These are phyloP conservation scores for Alternaria conjuncta DNA, from an alignment of 2,329 filamentous ascomycete species.

Conservation along the genomic window DNA sequence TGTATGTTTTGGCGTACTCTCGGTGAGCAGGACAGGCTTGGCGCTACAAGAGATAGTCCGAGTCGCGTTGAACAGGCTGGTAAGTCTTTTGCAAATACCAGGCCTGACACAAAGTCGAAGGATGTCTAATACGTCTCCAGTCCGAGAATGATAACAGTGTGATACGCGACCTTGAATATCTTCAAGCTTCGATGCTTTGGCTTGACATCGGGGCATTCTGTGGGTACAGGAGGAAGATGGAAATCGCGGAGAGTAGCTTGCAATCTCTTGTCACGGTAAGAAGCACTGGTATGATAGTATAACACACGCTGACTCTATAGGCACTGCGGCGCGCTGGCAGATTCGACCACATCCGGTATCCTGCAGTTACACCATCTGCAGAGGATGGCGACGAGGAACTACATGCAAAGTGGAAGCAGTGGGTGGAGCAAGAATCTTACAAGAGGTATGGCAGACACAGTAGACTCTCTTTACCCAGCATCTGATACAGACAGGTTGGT, in stretches of 20 bases:
- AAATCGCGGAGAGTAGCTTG: slow-evolving; percentile 62
- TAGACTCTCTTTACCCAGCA: background rate
- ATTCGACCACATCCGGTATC: slow-evolving; percentile 57
- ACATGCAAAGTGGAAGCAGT: slow-evolving; percentile 68
- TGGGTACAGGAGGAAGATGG: slow-evolving; percentile 62
- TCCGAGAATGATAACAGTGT: slow-evolving; percentile 39
- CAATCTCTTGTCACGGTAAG: slow-evolving; percentile 55
- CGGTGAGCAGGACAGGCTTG: slow-evolving; percentile 38
- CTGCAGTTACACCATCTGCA: background rate
- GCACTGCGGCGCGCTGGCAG: slow-evolving; percentile 62
- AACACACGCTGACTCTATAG: background rate
- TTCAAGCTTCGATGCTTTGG: slow-evolving; percentile 59
- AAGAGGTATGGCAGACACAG: slow-evolving; percentile 48
- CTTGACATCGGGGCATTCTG: slow-evolving; percentile 63
- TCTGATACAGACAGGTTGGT: slow-evolving; percentile 14
- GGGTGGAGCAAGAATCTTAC: slow-evolving; percentile 69
- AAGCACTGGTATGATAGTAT: background rate
- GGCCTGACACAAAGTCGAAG: background rate
- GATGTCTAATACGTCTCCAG: background rate
- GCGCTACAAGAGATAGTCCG: slow-evolving; percentile 40
- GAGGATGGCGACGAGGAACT: slow-evolving; percentile 52
- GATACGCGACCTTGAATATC: slow-evolving; percentile 55
- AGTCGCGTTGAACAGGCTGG: slow-evolving; percentile 33
- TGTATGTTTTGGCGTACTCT: slow-evolving; percentile 41
- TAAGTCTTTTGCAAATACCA: background rate